Percentiles rank a stretch among this genome's conserved stretches.
phyloP scores from a whole-genome alignment of 1,284 basidiomycete species.

The Heterobasidion occidentale region DNA sequence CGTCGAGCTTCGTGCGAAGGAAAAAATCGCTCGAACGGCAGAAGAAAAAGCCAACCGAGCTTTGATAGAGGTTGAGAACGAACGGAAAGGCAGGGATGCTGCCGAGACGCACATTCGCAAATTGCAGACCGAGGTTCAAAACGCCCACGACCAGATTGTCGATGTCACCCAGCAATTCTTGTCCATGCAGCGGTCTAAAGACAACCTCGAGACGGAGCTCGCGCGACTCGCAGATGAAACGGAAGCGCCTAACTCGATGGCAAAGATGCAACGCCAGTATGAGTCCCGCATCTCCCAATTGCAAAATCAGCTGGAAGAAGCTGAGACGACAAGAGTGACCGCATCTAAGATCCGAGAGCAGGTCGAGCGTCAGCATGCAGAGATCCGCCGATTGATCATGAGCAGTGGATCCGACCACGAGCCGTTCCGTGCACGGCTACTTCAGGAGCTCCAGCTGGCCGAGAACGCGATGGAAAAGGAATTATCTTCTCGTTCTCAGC shows the following conservation, averaged over 20 bases:
- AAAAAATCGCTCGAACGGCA: conserved; percentile 53
- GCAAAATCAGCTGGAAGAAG: conserved; percentile 55
- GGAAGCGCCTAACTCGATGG: conserved; percentile 45
- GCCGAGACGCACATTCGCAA: conserved; percentile 55
- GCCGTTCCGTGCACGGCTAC: conserved; percentile 54
- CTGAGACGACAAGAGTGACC: conserved; percentile 40
- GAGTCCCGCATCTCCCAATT: conserved; percentile 58
- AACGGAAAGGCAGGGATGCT: conserved; percentile 54
- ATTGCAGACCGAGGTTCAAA: conserved; percentile 52
- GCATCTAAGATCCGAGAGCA: conserved; percentile 52
- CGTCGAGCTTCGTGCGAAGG: conserved; percentile 55
- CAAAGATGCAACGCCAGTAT: conserved; percentile 58
- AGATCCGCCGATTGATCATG: conserved; percentile 59
- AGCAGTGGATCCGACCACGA: conserved; percentile 50
- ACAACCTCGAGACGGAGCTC: conserved; percentile 61
- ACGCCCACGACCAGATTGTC: conserved; percentile 40
- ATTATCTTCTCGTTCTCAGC: conserved; percentile 27
- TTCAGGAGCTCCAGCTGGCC: conserved; percentile 60
- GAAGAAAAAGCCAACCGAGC: conserved; percentile 53
- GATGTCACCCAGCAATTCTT: conserved; percentile 47
- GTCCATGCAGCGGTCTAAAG: conserved; percentile 53
- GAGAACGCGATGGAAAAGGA: conserved; percentile 60
- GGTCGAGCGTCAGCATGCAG: conserved; percentile 61
- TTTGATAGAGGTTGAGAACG: conserved; percentile 53
- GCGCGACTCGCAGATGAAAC: conserved; percentile 58